Base-by-base conservation (phyloP, 2,329 filamentous ascomycete genomes). In the Alternaria conjuncta region DNA sequence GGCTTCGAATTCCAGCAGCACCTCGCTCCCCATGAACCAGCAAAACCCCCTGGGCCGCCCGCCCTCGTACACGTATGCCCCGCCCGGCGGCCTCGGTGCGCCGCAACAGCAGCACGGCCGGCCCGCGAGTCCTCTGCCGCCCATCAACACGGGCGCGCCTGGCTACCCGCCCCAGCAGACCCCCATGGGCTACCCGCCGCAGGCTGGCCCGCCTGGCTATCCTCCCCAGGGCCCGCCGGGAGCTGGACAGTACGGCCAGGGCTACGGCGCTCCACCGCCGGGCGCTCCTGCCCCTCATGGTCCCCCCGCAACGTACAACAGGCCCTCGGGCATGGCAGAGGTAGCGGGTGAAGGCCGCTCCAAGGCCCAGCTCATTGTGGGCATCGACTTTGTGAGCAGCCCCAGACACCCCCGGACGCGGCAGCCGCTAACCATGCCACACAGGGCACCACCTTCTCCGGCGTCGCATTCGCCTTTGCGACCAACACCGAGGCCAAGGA, bases 401-500 rank as follows among this genome's bases (percentile, higher is more conserved):
- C 41, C 21, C n/a, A 32, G 36, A 36, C 49, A 84, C 90, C 55
- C 20, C 66, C 60, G 57, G 41, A 62, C 68, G 60, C 67, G 60
- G 25, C 68, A 64, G 25, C 41, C 20, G 66, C 70, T 74, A 65
- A 75, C 61, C 15, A 56, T 21, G 43, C 43, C 43, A 36, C 46
- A 54, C 75, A 97, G 93, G 93, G 96, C 70, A 99, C 96, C 18
- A 99, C 96, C 6, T 99, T 98, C 81, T 98, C 96, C 4, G 96
- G 96, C 79, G 95, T 98, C 67, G 94, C 94, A 30, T 99, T 97
- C 79, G 90, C 90, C 46, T 92, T 92, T 82, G 94, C 94, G 65
- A 97, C 95, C 64, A 97, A 97, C 83, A 97, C 95, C 72, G 94
- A 97, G 82, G 94, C 94, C 64, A 96, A 97, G 81, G 96, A 98